Conservation (phyloP, 2,329 filamentous ascomycete species). For the Aspergillus ochraceoroseus region DNA sequence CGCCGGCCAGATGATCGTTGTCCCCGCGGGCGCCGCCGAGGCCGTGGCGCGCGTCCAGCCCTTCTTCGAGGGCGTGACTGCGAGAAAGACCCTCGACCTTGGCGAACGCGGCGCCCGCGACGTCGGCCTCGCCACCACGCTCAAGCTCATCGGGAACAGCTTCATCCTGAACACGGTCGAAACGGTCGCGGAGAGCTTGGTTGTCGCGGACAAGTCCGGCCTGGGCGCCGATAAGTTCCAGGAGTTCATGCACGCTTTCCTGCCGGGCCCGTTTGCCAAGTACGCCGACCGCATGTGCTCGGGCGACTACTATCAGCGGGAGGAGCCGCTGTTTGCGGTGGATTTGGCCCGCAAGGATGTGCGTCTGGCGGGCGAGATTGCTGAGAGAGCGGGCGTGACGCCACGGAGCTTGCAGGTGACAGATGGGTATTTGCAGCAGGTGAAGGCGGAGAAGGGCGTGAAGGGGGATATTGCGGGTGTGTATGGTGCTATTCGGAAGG, state of each 20-base stretch:
- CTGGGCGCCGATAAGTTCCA: conserved; percentile 67
- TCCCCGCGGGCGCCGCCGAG: conserved; percentile 61
- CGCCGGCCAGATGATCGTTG: conserved; percentile 64
- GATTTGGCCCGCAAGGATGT: conserved; percentile 80
- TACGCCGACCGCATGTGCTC: conserved; percentile 70
- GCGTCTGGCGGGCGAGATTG: conserved; percentile 65
- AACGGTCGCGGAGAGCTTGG: conserved; percentile 70
- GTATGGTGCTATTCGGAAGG: conserved; percentile 72
- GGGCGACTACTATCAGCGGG: conserved; percentile 70
- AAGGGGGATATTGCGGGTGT: conserved; percentile 76
- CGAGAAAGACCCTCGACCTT: conserved; percentile 65
- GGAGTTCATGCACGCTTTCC: conserved; percentile 65
- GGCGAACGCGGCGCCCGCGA: conserved; percentile 63
- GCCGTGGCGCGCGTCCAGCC: conserved; percentile 62
- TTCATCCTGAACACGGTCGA: conserved; percentile 81
- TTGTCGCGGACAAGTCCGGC: conserved; percentile 73
- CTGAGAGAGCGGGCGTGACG: conserved; percentile 56
- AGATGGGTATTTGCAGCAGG: conserved; percentile 62
- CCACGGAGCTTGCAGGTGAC: conserved; percentile 63
- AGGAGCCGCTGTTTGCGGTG: conserved; percentile 75
- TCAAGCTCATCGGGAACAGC: conserved; percentile 83
- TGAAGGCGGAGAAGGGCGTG: conserved; percentile 65
- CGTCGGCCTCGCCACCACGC: conserved; percentile 61
- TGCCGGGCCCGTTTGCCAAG: conserved; percentile 68
- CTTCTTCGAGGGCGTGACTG: conserved; percentile 68